Evolutionary conservation across 2,329 filamentous ascomycete genomes (phyloP).

Genomic region (Simplicillium aogashimaense): DNA sequence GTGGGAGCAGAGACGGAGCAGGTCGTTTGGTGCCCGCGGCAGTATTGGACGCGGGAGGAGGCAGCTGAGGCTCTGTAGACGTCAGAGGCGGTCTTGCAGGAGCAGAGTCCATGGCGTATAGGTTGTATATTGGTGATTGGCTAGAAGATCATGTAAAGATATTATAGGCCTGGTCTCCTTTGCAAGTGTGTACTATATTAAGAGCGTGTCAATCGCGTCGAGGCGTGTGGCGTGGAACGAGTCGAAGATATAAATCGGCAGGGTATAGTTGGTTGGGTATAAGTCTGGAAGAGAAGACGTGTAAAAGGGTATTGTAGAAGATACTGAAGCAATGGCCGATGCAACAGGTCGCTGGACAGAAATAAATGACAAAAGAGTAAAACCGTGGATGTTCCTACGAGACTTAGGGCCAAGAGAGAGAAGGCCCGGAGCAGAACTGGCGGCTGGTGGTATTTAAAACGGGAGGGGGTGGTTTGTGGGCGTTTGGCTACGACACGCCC

Average conservation of each 20-base stretch:
- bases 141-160: too few species aligned
- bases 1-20: conserved; percentile 60
- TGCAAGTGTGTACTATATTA: too few species aligned
- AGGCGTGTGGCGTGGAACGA: too few species aligned
- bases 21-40: conserved; percentile 47
- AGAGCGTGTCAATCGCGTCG: too few species aligned
- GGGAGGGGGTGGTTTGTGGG: not conserved
- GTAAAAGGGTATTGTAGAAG: too few species aligned
- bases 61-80: conserved; percentile 5
- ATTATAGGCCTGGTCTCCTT: too few species aligned
- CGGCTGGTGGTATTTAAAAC: conserved; percentile 6
- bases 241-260: too few species aligned
- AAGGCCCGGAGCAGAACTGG: conserved; percentile 1
- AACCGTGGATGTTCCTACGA: conserved; percentile 1
- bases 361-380: conserved; percentile 1
- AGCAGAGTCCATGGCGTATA: conserved; percentile 3
- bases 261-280: too few species aligned
- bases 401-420: not conserved
- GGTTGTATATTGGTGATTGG: too few species aligned
- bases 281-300: too few species aligned
- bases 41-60: conserved; percentile 4
- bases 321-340: too few species aligned
- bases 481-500: conserved; percentile 4
- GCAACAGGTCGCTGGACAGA: too few species aligned
- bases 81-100: conserved; percentile 1